These are phyloP conservation scores for Colletotrichum siamense DNA, from an alignment of 2,329 filamentous ascomycete species.

Conservation along the genomic window DNA sequence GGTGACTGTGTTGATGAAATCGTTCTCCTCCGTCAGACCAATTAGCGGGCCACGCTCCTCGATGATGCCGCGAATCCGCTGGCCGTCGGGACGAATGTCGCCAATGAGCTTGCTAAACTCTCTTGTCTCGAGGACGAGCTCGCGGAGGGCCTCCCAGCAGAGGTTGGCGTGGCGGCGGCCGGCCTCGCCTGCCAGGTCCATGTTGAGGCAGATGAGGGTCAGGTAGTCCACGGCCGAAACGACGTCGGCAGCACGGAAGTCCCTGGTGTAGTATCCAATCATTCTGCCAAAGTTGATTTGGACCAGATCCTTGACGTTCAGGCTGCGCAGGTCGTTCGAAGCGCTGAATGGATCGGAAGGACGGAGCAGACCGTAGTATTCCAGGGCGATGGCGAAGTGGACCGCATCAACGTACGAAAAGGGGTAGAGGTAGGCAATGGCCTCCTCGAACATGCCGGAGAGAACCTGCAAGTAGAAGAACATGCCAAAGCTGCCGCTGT, in stretches of 20 bases:
- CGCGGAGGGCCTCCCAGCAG: slow-evolving; percentile 91
- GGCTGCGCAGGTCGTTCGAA: slow-evolving; percentile 71
- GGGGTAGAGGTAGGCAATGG: slow-evolving; percentile 87
- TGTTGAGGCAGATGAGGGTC: slow-evolving; percentile 87
- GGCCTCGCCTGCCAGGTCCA: slow-evolving; percentile 76
- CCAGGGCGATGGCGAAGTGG: slow-evolving; percentile 89
- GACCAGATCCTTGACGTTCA: slow-evolving; percentile 71
- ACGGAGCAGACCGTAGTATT: slow-evolving; percentile 87
- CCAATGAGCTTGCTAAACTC: slow-evolving; percentile 95
- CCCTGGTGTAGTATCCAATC: slow-evolving; percentile 92
- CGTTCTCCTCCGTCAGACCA: slow-evolving; percentile 76
- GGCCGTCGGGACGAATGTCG: slow-evolving; percentile 86
- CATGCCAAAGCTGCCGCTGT: slow-evolving; percentile 81
- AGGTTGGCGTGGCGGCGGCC: slow-evolving; percentile 80
- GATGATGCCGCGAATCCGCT: slow-evolving; percentile 83
- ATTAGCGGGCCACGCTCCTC: slow-evolving; percentile 86
- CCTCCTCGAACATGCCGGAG: slow-evolving; percentile 92
- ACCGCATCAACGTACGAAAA: slow-evolving; percentile 94
- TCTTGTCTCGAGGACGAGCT: slow-evolving; percentile 93
- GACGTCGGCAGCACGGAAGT: slow-evolving; percentile 91
- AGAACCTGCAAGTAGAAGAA: slow-evolving; percentile 94
- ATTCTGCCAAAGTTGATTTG: slow-evolving; percentile 96
- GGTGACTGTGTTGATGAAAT: slow-evolving; percentile 92
- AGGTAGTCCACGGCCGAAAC: slow-evolving; percentile 94
- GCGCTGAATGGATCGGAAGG: slow-evolving; percentile 81